Evolutionary conservation across 805 yeast genomes (phyloP), one percentile per base, ranked within the genome.

Genomic region (Ascoidea tarda): DNA sequence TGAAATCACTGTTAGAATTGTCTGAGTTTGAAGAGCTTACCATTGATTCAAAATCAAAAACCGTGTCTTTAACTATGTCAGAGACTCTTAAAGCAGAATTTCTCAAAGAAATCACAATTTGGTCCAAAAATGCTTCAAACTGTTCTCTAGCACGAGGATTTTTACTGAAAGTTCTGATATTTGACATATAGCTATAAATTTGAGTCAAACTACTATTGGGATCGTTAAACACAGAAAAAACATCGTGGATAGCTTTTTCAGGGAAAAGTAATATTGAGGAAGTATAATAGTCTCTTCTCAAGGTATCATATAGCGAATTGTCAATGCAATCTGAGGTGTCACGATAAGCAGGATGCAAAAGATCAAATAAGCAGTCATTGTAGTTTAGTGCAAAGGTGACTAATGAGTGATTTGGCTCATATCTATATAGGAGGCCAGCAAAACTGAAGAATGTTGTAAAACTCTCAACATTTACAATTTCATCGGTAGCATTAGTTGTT

Each of bases 161-260:
- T 28, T 38, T 52, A n/a, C 52, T 33, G 16, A 56, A 42, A 31
- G 49, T 48, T 33, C 48, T 33, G 5, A 56, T 47, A 5, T 55
- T 50, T 42, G 50, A 50, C 12, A 50, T 47, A 16, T 54, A 50
- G 32, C 54, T 52, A 33, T 52, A 54, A 46, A 52, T 54, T 38
- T 49, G 52, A 21, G 51, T 55, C 10, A 56, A 44, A 6, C 54
- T 51, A 32, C 52, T 56, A 16, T 54, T 55, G 6, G 55, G 55
- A 49, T 54, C 52, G 10, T 53, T 52, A 33, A 56, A 50, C 38
- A 54, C 52, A 1, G 33, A 38, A 28, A 56, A 47, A n/a, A 56
- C 52, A 16, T 54, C 54, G 10, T 57, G 57, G 33, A 54, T 53
- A 48, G 52, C 52, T 14, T 50, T 46, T 21, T 56, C 57, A 10